phyloP scores from a whole-genome alignment of 2,329 filamentous ascomycete species.

The Diaporthe amygdali region DNA sequence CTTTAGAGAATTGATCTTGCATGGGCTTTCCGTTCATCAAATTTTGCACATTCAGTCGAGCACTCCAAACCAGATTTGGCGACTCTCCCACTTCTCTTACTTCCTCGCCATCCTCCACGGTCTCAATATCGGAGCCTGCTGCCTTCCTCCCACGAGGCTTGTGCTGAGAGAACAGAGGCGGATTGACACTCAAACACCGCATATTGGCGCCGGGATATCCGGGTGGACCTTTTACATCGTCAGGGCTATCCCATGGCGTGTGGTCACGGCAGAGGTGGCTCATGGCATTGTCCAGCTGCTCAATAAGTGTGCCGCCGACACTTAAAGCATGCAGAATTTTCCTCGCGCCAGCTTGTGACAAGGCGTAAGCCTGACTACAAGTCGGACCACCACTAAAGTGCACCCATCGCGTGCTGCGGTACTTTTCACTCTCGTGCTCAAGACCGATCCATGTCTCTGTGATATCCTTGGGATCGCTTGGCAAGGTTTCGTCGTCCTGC shows the following conservation, averaged over 20 bases:
- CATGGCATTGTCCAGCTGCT: constrained; percentile 25
- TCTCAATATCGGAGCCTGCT: constrained; percentile 25
- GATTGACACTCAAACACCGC: constrained; percentile 25
- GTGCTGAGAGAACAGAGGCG: constrained; percentile 24
- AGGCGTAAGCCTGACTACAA: constrained; percentile 24
- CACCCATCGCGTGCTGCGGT: constrained; percentile 22
- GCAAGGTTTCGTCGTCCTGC: constrained; percentile 20
- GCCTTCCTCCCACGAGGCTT: constrained; percentile 21
- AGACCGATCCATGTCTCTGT: constrained; percentile 21
- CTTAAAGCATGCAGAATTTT: constrained; percentile 24
- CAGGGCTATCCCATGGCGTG: constrained; percentile 18
- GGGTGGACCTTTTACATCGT: constrained; percentile 14
- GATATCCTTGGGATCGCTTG: background rate
- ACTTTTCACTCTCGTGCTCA: constrained; percentile 7
- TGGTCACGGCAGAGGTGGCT: constrained; percentile 21
- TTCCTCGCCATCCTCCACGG: constrained; percentile 16
- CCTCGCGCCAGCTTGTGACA: constrained; percentile 22
- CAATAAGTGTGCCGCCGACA: constrained; percentile 21
- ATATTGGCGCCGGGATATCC: constrained; percentile 23
- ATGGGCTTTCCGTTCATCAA: constrained; percentile 20
- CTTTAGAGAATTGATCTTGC: constrained; percentile 14
- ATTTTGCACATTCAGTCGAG: constrained; percentile 24
- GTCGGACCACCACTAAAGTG: constrained; percentile 26
- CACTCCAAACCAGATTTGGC: constrained; percentile 24
- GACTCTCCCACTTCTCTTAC: constrained; percentile 23